phyloP scores from a whole-genome alignment of 2,329 filamentous ascomycete species.

The Fusarium multiceps region DNA sequence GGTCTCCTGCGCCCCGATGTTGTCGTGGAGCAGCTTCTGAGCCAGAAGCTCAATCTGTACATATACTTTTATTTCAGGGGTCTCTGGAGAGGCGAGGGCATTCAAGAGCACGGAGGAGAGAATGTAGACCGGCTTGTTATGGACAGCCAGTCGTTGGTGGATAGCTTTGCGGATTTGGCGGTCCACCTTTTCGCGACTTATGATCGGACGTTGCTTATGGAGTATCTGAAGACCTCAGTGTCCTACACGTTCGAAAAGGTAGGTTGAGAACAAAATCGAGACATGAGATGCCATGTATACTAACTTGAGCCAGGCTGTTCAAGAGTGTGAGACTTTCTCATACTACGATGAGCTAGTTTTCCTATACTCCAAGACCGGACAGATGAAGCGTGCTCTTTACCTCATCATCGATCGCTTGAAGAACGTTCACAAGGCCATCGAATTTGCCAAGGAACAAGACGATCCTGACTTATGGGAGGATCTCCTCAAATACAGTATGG shows the following conservation, averaged over 20 bases:
- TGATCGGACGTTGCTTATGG: slow-evolving; percentile 82
- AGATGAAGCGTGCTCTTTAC: slow-evolving; percentile 90
- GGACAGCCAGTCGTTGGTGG: slow-evolving; percentile 76
- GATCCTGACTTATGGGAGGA: slow-evolving; percentile 96
- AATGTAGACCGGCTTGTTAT: slow-evolving; percentile 67
- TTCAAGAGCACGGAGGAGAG: slow-evolving; percentile 64
- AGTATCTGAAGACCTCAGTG: slow-evolving; percentile 85
- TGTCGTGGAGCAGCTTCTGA: slow-evolving; percentile 82
- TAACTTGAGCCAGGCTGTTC: slow-evolving; percentile 63
- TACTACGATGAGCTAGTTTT: slow-evolving; percentile 96
- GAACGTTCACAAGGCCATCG: slow-evolving; percentile 91
- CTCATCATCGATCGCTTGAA: slow-evolving; percentile 94
- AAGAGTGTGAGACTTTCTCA: slow-evolving; percentile 81
- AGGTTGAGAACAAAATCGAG: slow-evolving; percentile 1
- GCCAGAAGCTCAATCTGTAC: slow-evolving; percentile 75
- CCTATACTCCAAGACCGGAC: slow-evolving; percentile 92
- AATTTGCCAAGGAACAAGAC: slow-evolving; percentile 92
- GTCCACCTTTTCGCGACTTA: slow-evolving; percentile 88
- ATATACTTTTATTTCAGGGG: slow-evolving; percentile 92
- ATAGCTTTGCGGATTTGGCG: slow-evolving; percentile 87
- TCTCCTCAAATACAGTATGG: slow-evolving; percentile 94
- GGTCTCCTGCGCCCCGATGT: slow-evolving; percentile 82
- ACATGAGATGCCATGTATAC: background rate
- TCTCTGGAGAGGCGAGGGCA: slow-evolving; percentile 82
- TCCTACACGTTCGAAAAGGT: slow-evolving; percentile 88